phyloP scores from a whole-genome alignment of 495 filamentous ascomycete genomes.

The Penicillium canescens region DNA sequence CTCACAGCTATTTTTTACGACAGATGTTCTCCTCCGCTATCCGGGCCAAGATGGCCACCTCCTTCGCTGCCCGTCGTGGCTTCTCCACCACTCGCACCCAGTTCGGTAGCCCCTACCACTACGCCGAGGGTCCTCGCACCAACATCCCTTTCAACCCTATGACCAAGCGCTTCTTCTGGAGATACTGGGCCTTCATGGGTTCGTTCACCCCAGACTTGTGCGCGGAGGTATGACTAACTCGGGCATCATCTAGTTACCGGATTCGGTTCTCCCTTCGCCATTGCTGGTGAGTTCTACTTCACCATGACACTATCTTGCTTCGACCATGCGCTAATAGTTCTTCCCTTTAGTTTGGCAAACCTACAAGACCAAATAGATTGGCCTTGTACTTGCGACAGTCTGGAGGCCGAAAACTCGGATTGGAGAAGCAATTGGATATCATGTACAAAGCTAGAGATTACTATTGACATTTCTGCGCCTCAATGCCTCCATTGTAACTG shows the following conservation, averaged over 20 bases:
- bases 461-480: conserved; percentile 20
- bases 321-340: conserved; percentile 23
- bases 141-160: conserved; percentile 97
- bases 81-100: conserved; percentile 90
- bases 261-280: conserved; percentile 77
- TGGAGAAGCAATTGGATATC: conserved; percentile 31
- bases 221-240: conserved; percentile 31
- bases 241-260: conserved; percentile 55
- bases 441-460: conserved; percentile 49
- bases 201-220: conserved; percentile 30
- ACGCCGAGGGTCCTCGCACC: conserved; percentile 90
- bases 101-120: conserved; percentile 91
- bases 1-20: conserved; percentile 1
- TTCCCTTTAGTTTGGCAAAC: conserved; percentile 77
- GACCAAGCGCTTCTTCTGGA: conserved; percentile 76
- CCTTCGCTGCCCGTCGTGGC: conserved; percentile 78
- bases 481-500: conserved; percentile 18
- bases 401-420: conserved; percentile 26
- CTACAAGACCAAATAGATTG: conserved; percentile 61
- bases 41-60: conserved; percentile 63
- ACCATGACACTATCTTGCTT: neutral
- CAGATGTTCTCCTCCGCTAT: conserved; percentile 85
- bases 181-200: conserved; percentile 84
- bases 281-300: conserved; percentile 66
- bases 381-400: conserved; percentile 18